Base-by-base conservation (phyloP, 331 rosid species). In the Erythrophleum ivorense region DNA sequence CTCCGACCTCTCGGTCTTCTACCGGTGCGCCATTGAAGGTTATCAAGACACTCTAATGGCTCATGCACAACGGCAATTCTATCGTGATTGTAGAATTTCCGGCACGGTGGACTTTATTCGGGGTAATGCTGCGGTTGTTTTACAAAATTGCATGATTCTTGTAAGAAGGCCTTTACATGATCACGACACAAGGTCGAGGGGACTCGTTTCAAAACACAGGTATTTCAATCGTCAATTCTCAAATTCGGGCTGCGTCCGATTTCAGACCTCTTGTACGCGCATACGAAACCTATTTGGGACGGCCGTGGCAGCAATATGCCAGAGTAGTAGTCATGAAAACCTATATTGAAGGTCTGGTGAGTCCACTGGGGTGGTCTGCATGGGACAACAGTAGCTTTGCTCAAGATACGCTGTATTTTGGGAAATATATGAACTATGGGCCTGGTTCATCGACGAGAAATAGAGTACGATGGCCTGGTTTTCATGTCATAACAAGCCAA, bases 41-140 rank as follows among this genome's bases (percentile, higher is more conserved):
- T 91, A 91, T 71, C 98, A 94, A 92, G 98, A 94, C 88, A 94
- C 97, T 2, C 94, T 94, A 8, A 88, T 94, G 92, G 92, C 86
- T 52, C 93, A 92, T 11, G 91, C 97, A 2, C 98, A 94, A 9
- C 86, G 98, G 0, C 98, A 94, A 80, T 94, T 92, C 79, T 94
- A 91, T 46, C 75, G 89, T 48, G 90, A 89, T 53, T 91, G 97
- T 14, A 86, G 85, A 82, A 85, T 94, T 55, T 94, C 82, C 2
- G 98, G 98, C 80, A 92, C 98, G 3, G 77, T 94, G 2, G 98
- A 94, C 77, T 91, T 94, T 81, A 94, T 94, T 2, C 91, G 92
- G 43, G 98, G 98, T 0, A 94, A 94, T 2, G 98, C 97, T 0
- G 98, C 97, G 0, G 94, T 83, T 0, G 98, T 94, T 0, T 78